Evolutionary conservation across 1,139 yeast genomes (phyloP), one percentile per base, ranked within the genome.

Genomic region (Yamadazyma siamensis): DNA sequence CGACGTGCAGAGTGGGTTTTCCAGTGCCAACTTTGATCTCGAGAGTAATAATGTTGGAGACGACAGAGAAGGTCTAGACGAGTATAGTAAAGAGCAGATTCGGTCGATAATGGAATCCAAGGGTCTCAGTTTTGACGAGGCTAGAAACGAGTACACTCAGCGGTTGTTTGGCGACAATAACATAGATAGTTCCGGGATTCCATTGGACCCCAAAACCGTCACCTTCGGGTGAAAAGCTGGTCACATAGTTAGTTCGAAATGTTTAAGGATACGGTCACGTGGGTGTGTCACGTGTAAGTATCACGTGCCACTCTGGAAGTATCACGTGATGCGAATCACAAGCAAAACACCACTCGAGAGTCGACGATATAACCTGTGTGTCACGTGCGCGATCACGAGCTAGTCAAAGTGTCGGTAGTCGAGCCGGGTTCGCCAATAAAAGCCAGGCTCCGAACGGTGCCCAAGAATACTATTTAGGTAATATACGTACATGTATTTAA

Each of bases 1-100:
- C 10, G 94, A 85, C 50, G 47, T 77, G 15, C 85, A 77, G 31
- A 61, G 63, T n/a, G 95, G 95, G 0, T 56, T 85, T 22, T 61
- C 67, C 23, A 83, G 94, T 12, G 61, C 56, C 24, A 71, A 61
- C 22, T 85, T 85, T 47, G 75, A 80, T 49, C 52, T 84, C 18
- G 47, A 49, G 5, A 44, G 60, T 10, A 65, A 69, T 27, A 78
- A 81, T 36, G 49, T 39, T 15, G 52, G 56, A 9, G 95, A 85
- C 47, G 28, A 61, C 1, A 67, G 95, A 33, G 48, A 58, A 11
- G 94, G 94, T 1, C 61, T 85, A 26, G 79, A 76, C 50, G 75
- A 64, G 22, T 50, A 40, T 4, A 76, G 84, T 3, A 79, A 77
- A 49, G 47, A 47, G 10, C 71, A 64, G 33, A 76, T 85, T 12